Evolutionary conservation across 75 land plant species (phyloP).

Genomic region (Isoetes taiwanensis): DNA sequence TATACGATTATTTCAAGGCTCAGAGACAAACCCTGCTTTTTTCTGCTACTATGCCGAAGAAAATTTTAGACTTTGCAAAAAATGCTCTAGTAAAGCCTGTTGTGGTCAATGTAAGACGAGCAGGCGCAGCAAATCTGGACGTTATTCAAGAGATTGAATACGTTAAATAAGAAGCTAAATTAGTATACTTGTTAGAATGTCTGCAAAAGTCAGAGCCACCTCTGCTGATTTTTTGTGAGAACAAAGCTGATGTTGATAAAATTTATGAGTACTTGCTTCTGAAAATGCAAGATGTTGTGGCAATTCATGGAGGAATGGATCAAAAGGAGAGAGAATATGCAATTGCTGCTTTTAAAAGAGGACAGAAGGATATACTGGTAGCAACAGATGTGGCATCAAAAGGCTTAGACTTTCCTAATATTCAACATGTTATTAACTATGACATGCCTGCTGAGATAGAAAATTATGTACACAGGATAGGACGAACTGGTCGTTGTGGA

Average conservation of each 20-base stretch:
- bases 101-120: constrained; percentile 1
- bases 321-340: constrained; percentile 1
- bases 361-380: constrained; percentile 3
- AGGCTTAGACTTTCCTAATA: neutral
- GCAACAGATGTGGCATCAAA: constrained; percentile 1
- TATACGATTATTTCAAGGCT: constrained; percentile 1
- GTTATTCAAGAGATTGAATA: constrained; percentile 1
- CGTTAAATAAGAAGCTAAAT: constrained; percentile 1
- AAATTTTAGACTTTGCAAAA: constrained; percentile 1
- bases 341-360: neutral
- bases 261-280: constrained; percentile 1
- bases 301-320: constrained; percentile 1
- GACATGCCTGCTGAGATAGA: constrained; percentile 6
- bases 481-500: neutral
- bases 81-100: neutral
- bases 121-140: constrained; percentile 3
- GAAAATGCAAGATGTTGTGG: neutral
- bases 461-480: constrained; percentile 6
- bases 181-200: neutral
- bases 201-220: constrained; percentile 1
- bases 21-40: constrained; percentile 4
- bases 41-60: constrained; percentile 6
- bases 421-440: constrained; percentile 4
- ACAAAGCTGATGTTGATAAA: constrained; percentile 1
- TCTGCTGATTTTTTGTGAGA: neutral